Percentiles rank a stretch among this genome's conserved stretches.
Evolutionary conservation across 2,329 filamentous ascomycete genomes (phyloP).

Genomic region (Trichoderma sp.): DNA sequence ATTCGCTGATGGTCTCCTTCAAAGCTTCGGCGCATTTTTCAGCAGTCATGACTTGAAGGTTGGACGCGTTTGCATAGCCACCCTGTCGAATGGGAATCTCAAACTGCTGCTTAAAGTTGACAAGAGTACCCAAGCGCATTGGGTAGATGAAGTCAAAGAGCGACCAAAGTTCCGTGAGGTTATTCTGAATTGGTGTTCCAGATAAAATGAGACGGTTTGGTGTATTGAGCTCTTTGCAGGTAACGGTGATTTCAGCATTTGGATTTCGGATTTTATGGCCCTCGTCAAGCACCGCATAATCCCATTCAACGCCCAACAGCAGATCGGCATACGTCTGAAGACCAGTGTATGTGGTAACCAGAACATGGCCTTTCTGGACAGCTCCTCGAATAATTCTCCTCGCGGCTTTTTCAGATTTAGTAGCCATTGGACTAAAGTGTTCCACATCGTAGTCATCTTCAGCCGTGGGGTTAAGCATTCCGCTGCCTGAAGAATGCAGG

Average conservation of each 20-base stretch:
- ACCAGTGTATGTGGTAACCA: slow-evolving; percentile 94
- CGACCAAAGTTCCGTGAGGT: slow-evolving; percentile 91
- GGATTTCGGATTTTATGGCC: slow-evolving; percentile 98
- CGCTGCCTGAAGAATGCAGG: slow-evolving; percentile 89
- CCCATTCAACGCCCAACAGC: slow-evolving; percentile 82
- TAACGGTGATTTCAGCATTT: slow-evolving; percentile 89
- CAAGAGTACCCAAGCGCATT: slow-evolving; percentile 87
- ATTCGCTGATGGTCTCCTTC: slow-evolving; percentile 91
- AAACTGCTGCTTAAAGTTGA: slow-evolving; percentile 87
- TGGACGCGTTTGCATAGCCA: slow-evolving; percentile 92
- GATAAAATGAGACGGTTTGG: slow-evolving; percentile 90
- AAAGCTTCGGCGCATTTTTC: slow-evolving; percentile 91
- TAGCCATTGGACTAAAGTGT: slow-evolving; percentile 34
- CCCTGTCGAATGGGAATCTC: slow-evolving; percentile 91
- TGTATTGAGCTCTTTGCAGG: slow-evolving; percentile 90
- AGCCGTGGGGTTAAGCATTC: slow-evolving; percentile 82
- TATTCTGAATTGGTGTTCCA: slow-evolving; percentile 97
- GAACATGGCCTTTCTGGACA: slow-evolving; percentile 78
- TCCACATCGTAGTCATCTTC: slow-evolving; percentile 53
- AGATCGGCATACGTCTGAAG: slow-evolving; percentile 88
- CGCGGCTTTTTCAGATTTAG: slow-evolving; percentile 55
- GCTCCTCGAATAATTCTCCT: slow-evolving; percentile 80
- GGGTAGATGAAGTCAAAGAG: slow-evolving; percentile 97
- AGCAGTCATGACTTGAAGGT: slow-evolving; percentile 89
- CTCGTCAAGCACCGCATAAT: slow-evolving; percentile 90